Conservation (phyloP, 495 filamentous ascomycete genomes). For the Mytilinidion resinicola region DNA sequence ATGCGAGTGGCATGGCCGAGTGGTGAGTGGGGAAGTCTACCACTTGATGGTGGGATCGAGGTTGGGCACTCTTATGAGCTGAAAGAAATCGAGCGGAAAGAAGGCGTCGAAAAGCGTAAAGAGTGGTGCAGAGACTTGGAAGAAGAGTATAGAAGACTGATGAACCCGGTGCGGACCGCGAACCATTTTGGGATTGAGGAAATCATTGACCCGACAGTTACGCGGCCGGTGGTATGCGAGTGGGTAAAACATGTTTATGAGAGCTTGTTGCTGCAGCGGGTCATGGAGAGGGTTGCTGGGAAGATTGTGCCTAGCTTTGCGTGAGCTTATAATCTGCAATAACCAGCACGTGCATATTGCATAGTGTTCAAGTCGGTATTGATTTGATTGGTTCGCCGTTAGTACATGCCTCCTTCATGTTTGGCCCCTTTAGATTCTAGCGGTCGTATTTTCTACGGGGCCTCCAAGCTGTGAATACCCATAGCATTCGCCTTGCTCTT, state of each 20-base stretch:
- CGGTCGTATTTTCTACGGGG: no score
- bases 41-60: constrained; percentile 57
- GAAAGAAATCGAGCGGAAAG: constrained; percentile 46
- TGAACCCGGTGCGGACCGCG: constrained; percentile 59
- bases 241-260: constrained; percentile 54
- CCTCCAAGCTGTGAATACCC: no score
- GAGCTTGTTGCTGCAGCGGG: constrained; percentile 41
- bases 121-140: constrained; percentile 50
- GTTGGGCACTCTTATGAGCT: constrained; percentile 55
- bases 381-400: no score
- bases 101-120: constrained; percentile 40
- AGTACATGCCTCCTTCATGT: no score
- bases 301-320: constrained; percentile 47
- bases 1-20: constrained; percentile 58
- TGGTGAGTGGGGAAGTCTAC: constrained; percentile 54
- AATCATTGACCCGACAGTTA: constrained; percentile 56
- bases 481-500: no score
- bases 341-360: no score
- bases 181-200: constrained; percentile 61
- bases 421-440: no score
- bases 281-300: constrained; percentile 47
- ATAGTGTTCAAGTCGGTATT: no score
- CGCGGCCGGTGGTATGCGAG: constrained; percentile 45
- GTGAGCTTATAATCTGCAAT: background rate
- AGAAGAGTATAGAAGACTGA: constrained; percentile 51